A percentile compares a stretch with the other conserved stretches of the same genome.
These are phyloP conservation scores for Mycena latifolia DNA, from an alignment of 768 basidiomycete species.

Conservation along the genomic window DNA sequence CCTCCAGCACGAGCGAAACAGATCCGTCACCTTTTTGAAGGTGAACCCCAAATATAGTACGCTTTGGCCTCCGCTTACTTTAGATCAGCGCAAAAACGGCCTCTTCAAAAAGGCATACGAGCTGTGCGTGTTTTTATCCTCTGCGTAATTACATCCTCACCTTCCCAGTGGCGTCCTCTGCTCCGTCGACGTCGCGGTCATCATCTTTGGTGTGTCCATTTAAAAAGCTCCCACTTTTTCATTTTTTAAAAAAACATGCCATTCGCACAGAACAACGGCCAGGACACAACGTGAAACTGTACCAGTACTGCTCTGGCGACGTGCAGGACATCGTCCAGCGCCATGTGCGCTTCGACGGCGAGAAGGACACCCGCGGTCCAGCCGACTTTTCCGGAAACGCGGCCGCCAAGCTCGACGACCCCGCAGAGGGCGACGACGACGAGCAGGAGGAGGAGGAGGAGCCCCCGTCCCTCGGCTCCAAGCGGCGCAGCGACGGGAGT, in stretches of 20 bases:
- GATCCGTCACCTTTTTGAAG: constrained; percentile 83
- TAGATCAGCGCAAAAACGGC: constrained; percentile 74
- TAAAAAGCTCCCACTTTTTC: not conserved
- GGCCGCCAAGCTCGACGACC: constrained; percentile 42
- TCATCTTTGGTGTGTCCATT: constrained; percentile 68
- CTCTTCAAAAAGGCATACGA: constrained; percentile 86
- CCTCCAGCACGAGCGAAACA: constrained; percentile 75
- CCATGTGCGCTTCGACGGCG: constrained; percentile 61
- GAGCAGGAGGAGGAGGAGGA: constrained; percentile 47
- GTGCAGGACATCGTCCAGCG: constrained; percentile 70
- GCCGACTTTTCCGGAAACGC: constrained; percentile 48
- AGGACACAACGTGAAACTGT: constrained; percentile 78
- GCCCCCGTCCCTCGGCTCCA: constrained; percentile 26
- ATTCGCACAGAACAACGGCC: constrained; percentile 63
- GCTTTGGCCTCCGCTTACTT: constrained; percentile 33
- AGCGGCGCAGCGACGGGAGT: constrained; percentile 27
- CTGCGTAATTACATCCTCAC: not conserved
- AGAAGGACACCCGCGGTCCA: constrained; percentile 51
- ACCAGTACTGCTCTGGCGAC: constrained; percentile 76
- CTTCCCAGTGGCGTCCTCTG: constrained; percentile 68
- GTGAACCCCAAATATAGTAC: constrained; percentile 48
- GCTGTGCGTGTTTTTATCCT: constrained; percentile 46
- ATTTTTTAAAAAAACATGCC: constrained; percentile 25
- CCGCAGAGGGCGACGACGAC: constrained; percentile 43
- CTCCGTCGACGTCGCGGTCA: constrained; percentile 80